A percentile compares a stretch with the other conserved stretches of the same genome.
Conservation (phyloP, 768 basidiomycete species). For the Podaxis mareebaensis region DNA sequence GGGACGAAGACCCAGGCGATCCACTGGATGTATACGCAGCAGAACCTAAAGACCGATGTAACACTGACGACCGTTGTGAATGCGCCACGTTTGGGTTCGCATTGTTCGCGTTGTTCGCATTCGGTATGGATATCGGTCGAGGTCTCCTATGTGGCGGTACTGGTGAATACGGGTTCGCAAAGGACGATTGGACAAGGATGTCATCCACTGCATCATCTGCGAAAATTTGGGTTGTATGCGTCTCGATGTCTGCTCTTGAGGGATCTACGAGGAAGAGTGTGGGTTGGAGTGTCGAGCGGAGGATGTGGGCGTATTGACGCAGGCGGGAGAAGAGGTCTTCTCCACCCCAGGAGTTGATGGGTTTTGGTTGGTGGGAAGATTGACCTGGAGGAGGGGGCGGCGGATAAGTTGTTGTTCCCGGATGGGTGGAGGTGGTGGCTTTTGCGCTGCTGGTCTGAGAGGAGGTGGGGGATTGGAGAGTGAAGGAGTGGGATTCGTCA, state of each 20-base stretch:
- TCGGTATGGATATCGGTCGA: constrained; percentile 53
- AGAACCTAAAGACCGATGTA: constrained; percentile 76
- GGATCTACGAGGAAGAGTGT: constrained; percentile 91
- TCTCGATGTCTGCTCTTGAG: constrained; percentile 87
- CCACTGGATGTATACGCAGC: constrained; percentile 36
- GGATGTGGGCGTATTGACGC: constrained; percentile 72
- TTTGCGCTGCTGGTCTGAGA: constrained; percentile 24
- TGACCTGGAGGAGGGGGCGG: constrained; percentile 52
- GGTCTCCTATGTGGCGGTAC: constrained; percentile 83
- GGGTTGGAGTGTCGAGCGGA: constrained; percentile 85
- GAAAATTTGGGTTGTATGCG: constrained; percentile 83
- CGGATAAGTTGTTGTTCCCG: constrained; percentile 58
- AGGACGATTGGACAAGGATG: constrained; percentile 80
- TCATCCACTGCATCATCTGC: constrained; percentile 87
- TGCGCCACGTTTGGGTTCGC: constrained; percentile 28
- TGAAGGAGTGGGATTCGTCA: constrained; percentile 87
- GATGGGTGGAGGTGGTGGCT: constrained; percentile 2
- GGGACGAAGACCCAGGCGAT: constrained; percentile 52
- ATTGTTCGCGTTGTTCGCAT: constrained; percentile 33
- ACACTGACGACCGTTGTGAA: constrained; percentile 68
- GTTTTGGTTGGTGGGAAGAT: constrained; percentile 38
- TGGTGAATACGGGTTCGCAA: constrained; percentile 74
- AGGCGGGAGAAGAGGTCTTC: constrained; percentile 82
- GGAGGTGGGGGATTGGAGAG: constrained; percentile 46
- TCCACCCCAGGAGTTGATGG: constrained; percentile 76